Base-by-base conservation (phyloP, 2,329 filamentous ascomycete genomes). In the Meredithiella fracta region DNA sequence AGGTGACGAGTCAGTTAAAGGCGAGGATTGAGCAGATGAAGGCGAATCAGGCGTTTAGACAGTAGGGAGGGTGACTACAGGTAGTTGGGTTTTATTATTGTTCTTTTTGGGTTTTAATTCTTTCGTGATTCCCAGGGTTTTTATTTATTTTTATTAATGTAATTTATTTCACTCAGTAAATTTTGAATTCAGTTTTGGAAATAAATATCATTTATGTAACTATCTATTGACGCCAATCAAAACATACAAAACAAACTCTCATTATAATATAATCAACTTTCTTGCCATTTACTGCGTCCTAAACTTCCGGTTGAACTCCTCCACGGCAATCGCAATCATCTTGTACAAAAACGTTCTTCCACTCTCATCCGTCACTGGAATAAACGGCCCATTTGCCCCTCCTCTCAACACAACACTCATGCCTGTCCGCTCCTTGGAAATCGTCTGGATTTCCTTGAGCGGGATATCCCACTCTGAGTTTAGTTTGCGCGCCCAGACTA, bases 1-100 rank as follows among this genome's bases (percentile, higher is more conserved):
- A 98, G 72, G 92, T 98, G 58, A 98, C 92, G 55, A 96, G 90
- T 69, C 92, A 96, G 67, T 69, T 98, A 64, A 98, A 97, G 73
- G 89, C 91, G 54, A 81, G 92, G 67, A 98, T 98, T 68, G 92
- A 97, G 73, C 86, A 92, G 74, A 98, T 98, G 92, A 98, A 97
- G 77, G 80, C 79, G 22, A 59, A 59, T 25, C 57, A 64, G 62
- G 70, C 53, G 22, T 59, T 59, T 40, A 53, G 57, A 14, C 44
- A 59, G 47, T 51, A 59, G 38, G 34, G 15, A 37, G 7, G 29
- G 11, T 5, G 5, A 5, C 5, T 34, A 11, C 5, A 34, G 29
- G 11, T 5, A 34, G 29, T 34, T 34, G 29, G 29, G 29, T 5
- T 11, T 11, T 5, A 11, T 11, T 34, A 34, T 34, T 11, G 5